Evolutionary conservation across 345 rosid genomes (phyloP).

Genomic region (Eucalyptus cladocalyx): DNA sequence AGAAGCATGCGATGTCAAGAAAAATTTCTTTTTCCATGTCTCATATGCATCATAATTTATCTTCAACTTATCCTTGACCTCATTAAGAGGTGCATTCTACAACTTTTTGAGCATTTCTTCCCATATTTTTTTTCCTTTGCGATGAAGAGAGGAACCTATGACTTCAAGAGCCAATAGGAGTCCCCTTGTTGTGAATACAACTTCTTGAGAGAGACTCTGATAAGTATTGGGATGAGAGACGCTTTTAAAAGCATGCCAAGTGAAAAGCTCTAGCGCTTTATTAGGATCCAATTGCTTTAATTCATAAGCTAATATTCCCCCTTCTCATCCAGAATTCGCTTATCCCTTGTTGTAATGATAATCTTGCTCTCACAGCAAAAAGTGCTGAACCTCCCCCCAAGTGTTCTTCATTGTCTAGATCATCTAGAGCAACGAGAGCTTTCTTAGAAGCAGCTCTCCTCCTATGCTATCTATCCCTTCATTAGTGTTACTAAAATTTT

Average conservation of each 20-base stretch:
- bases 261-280: background rate
- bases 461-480: background rate
- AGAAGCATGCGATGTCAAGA: background rate
- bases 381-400: accelerated
- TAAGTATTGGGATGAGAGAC: background rate
- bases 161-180: background rate
- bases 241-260: background rate
- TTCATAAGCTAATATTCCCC: background rate
- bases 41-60: background rate
- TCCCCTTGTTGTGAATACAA: background rate
- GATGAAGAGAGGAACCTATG: background rate
- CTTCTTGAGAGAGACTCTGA: background rate
- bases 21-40: background rate
- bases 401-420: background rate
- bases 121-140: background rate
- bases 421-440: background rate
- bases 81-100: background rate
- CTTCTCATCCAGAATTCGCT: background rate
- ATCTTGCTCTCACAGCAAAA: accelerated
- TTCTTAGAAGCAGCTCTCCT: background rate
- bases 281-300: background rate
- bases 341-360: background rate
- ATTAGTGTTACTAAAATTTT: background rate
- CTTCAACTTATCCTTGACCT: background rate
- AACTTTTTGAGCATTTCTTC: background rate